A percentile compares a stretch with the other conserved stretches of the same genome.
Conservation (phyloP, 2,329 filamentous ascomycete genomes). For the Calycina herbarum region DNA sequence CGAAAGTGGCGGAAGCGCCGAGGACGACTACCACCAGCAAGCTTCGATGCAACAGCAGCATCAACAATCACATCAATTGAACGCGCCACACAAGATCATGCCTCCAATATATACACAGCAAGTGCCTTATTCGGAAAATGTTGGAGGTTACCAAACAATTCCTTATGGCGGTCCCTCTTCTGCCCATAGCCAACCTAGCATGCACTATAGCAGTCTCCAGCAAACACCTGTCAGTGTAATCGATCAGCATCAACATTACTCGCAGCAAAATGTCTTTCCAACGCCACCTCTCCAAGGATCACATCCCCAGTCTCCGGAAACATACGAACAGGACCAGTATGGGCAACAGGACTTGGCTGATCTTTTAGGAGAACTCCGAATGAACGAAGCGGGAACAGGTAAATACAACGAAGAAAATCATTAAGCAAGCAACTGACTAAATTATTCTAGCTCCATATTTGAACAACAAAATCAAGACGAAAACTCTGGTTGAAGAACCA, state of each 20-base stretch:
- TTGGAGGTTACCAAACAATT: constrained; percentile 41
- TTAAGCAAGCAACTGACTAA: constrained; percentile 17
- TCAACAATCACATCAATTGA: constrained; percentile 31
- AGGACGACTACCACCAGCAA: constrained; percentile 54
- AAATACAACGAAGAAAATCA: constrained; percentile 37
- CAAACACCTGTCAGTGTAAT: constrained; percentile 50
- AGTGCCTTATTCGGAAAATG: constrained; percentile 46
- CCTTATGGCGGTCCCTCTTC: constrained; percentile 45
- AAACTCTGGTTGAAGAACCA: constrained; percentile 57
- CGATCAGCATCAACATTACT: constrained; percentile 52
- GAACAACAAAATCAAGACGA: constrained; percentile 55
- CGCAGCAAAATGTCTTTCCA: constrained; percentile 51
- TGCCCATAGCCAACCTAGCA: constrained; percentile 45
- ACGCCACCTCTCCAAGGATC: constrained; percentile 47
- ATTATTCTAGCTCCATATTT: constrained; percentile 73
- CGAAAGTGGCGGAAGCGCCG: constrained; percentile 44
- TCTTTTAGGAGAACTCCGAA: constrained; percentile 80
- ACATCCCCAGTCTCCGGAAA: constrained; percentile 46
- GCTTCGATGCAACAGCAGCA: constrained; percentile 48
- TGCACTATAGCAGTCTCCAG: constrained; percentile 54
- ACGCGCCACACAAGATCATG: constrained; percentile 41
- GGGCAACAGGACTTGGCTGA: constrained; percentile 73
- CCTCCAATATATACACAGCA: constrained; percentile 50
- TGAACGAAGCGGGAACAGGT: constrained; percentile 86
- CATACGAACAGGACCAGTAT: constrained; percentile 62